Conservation (phyloP, 257 asterid genomes). For the Lycium barbarum region DNA sequence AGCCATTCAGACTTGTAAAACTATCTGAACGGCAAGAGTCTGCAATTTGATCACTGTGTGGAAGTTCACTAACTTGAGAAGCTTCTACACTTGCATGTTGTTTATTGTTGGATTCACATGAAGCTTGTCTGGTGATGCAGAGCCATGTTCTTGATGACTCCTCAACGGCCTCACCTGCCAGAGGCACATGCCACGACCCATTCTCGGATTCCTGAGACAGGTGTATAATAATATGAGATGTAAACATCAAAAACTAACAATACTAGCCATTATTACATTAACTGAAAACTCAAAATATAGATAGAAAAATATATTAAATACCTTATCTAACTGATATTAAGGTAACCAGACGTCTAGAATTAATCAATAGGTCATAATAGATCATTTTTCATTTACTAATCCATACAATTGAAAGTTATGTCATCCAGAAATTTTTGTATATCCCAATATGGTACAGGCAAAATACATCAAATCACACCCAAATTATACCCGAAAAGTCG, state of each 20-base stretch:
- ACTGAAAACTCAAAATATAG: not conserved
- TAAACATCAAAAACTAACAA: not conserved
- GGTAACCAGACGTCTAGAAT: not conserved
- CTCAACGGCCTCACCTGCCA: slow-evolving; percentile 62
- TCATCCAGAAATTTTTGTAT: not conserved
- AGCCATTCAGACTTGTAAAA: slow-evolving; percentile 14
- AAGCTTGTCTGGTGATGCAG: slow-evolving; percentile 58
- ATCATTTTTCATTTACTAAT: not conserved
- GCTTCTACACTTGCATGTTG: slow-evolving; percentile 16
- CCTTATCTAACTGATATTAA: too few relatives aligned
- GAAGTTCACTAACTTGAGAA: slow-evolving; percentile 33
- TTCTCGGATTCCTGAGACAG: slow-evolving; percentile 68
- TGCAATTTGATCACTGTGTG: slow-evolving; percentile 24
- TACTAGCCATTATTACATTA: not conserved
- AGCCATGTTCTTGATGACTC: slow-evolving; percentile 79
- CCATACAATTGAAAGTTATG: not conserved
- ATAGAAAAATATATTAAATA: not conserved
- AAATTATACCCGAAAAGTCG: too few relatives aligned
- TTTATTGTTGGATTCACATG: slow-evolving; percentile 31
- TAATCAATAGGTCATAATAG: not conserved
- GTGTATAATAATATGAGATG: not conserved
- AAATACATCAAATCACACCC: too few relatives aligned
- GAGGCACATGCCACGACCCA: slow-evolving; percentile 91
- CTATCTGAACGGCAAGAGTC: slow-evolving; percentile 25
- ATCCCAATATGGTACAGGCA: not conserved